These are phyloP conservation scores for Suillus subluteus DNA, from an alignment of 768 basidiomycete genomes.

Conservation along the genomic window DNA sequence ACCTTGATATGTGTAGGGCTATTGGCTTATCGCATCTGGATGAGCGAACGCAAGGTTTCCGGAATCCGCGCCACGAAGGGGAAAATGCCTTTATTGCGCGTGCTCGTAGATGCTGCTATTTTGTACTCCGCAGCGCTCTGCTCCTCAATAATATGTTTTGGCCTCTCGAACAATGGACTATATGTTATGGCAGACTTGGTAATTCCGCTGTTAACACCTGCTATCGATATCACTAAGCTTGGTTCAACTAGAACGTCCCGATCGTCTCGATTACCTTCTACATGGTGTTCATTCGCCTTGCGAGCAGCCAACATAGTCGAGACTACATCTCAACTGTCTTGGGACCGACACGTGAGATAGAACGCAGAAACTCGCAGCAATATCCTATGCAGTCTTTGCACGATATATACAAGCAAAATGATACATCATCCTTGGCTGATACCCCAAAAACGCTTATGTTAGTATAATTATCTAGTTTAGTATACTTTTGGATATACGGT, in stretches of 20 bases:
- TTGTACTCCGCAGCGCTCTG: constrained; percentile 13
- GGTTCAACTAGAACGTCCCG: constrained; percentile 1
- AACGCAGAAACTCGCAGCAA: not conserved
- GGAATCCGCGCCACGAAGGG: not conserved
- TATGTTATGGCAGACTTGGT: constrained; percentile 9
- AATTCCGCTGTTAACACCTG: not conserved
- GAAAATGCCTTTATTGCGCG: not conserved
- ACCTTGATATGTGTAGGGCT: not conserved
- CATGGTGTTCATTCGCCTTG: constrained; percentile 15
- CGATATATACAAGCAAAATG: not conserved
- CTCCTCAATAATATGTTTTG: constrained; percentile 9
- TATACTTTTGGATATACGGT: not conserved
- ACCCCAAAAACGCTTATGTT: not conserved
- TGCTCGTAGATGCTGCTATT: not conserved
- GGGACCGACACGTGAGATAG: not conserved
- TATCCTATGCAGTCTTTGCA: not conserved
- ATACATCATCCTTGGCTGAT: not conserved
- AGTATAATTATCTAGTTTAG: not conserved
- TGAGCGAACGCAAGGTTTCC: not conserved
- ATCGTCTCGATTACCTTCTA: constrained; percentile 17
- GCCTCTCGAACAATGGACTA: constrained; percentile 1
- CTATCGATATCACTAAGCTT: not conserved
- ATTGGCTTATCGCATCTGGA: not conserved
- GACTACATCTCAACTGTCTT: not conserved
- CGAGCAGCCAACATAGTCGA: not conserved